Evolutionary conservation across 768 basidiomycete genomes (phyloP).

Genomic region (Udeniomyces megalosporus): DNA sequence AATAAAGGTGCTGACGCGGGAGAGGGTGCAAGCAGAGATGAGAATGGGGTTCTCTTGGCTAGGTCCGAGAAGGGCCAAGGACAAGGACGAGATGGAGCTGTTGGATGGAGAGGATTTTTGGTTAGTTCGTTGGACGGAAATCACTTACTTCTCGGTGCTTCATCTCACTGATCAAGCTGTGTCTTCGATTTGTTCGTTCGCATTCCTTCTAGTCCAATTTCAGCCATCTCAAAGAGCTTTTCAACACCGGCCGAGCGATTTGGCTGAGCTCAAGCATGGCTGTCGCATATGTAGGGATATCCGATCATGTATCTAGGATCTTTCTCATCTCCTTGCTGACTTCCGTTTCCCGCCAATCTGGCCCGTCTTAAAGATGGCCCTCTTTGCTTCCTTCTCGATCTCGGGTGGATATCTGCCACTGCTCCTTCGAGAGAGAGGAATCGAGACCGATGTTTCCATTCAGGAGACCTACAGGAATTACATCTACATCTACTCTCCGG

Average conservation of each 20-base stretch:
- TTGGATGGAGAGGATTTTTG: no score
- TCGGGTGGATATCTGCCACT: slow-evolving; percentile 30
- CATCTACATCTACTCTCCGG: slow-evolving; percentile 17
- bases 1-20: no score
- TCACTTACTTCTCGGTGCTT: no score
- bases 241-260: slow-evolving; percentile 24
- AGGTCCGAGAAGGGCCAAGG: no score
- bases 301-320: no score
- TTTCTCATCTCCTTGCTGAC: no score
- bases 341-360: neutral
- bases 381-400: slow-evolving; percentile 25
- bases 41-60: no score
- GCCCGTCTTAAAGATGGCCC: slow-evolving; percentile 9
- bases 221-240: slow-evolving; percentile 28
- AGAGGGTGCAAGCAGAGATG: no score
- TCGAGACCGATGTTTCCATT: neutral
- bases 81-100: no score
- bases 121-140: no score
- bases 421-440: neutral
- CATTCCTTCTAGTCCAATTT: slow-evolving; percentile 3
- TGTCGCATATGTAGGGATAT: slow-evolving; percentile 27
- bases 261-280: slow-evolving; percentile 25
- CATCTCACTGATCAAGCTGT: no score
- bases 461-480: slow-evolving; percentile 28
- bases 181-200: no score